These are phyloP conservation scores for Vitis rotundifolia DNA, from an alignment of 164 flowering plant species.

Conservation along the genomic window DNA sequence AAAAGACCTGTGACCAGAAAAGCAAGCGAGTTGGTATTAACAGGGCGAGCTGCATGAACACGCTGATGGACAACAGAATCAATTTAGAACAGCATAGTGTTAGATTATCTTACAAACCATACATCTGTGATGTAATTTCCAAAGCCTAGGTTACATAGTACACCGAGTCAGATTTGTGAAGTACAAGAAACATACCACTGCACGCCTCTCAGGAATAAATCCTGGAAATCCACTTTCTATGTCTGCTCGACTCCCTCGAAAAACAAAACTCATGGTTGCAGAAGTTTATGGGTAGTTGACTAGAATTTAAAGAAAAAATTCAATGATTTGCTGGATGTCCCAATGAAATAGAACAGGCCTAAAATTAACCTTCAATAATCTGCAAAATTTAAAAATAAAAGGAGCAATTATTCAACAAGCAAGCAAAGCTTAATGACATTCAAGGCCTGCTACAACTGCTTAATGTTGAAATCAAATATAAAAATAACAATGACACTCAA, in stretches of 20 bases:
- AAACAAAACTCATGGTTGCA: conserved; percentile 73
- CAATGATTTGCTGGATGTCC: neutral
- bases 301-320: neutral
- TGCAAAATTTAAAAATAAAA: neutral
- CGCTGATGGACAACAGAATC: conserved; percentile 46
- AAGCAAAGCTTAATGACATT: neutral
- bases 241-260: conserved; percentile 76
- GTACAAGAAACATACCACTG: conserved; percentile 51
- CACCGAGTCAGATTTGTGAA: neutral
- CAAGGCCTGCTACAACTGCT: neutral
- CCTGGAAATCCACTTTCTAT: conserved; percentile 78
- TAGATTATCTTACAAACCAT: neutral
- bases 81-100: neutral
- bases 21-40: conserved; percentile 75
- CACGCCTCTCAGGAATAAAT: conserved; percentile 69
- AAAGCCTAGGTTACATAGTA: too few species aligned
- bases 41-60: conserved; percentile 70
- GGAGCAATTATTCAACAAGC: neutral
- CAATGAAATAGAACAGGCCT: neutral
- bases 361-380: conserved; percentile 1
- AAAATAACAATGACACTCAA: too few species aligned
- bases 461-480: too few species aligned
- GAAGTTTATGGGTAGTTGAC: neutral
- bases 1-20: conserved; percentile 79
- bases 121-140: neutral